Base-by-base conservation (phyloP, 352 stramenopile species). In the Phytophthora chlamydospora region DNA sequence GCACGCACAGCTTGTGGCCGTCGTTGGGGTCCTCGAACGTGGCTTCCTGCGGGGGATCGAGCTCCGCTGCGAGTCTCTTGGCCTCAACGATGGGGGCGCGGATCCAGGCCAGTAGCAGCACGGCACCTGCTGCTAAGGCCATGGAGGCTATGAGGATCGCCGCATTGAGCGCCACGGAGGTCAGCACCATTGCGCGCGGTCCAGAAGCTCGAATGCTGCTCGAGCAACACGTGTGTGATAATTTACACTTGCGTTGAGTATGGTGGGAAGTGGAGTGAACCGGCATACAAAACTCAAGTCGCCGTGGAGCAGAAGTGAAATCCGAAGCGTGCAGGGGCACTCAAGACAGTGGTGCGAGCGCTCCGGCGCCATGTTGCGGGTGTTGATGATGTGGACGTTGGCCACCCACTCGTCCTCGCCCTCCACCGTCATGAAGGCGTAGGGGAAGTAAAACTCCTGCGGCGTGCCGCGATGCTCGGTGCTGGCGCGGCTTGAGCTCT, bases 361-460 rank as follows among this genome's bases (percentile, higher is more conserved):
- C 24, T 67, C 54, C 7, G 47, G 35, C 17, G 58, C 9, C 68
- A 94, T 72, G 42, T 82, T 62, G 43, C 85, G 80, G 29, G 83
- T 94, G 75, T 94, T 92, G 70, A 94, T 88, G 32, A 94, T 72
- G 63, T 94, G 85, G 13, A 92, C 80, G 63, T 92, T 94, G 9
- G 83, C 80, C 27, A 90, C 43, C 85, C 83, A 94, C 55, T 92
- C 85, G 59, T 92, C 79, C 48, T 94, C 83, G 11, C 80, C 83
- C 8, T 79, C 75, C 8, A 90, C 73, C 35, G 85, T 94, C 63
- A 91, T 75, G 66, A 92, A 94, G 29, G 80, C 85, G 55, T 91
- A 94, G 21, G 85, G 85, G 49, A 84, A 87, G 59, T 85, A 73
- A 41, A 92, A 92, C 65, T 91, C 66, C 62, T 94, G 85, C 21